Evolutionary conservation across 495 filamentous ascomycete genomes (phyloP).

Genomic region (Platismatia glauca): DNA sequence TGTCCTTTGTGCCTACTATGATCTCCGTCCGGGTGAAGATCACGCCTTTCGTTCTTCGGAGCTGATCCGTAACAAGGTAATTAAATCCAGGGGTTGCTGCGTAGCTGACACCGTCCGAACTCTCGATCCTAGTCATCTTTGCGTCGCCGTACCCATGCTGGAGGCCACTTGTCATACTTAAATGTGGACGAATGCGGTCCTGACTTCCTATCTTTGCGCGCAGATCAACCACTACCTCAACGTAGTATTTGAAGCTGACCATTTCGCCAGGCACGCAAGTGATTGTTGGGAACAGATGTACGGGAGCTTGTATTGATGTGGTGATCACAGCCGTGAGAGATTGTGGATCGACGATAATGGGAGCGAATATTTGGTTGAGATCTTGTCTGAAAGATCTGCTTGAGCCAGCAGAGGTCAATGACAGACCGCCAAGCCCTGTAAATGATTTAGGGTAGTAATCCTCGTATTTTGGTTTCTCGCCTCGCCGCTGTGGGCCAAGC

Average conservation of each 20-base stretch:
- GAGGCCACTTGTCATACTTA: conserved; percentile 45
- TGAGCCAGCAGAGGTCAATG: conserved; percentile 68
- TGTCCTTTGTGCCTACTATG: conserved; percentile 81
- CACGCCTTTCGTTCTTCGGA: conserved; percentile 80
- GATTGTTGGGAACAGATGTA: conserved; percentile 89
- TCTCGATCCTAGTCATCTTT: conserved; percentile 38
- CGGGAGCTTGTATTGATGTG: conserved; percentile 74
- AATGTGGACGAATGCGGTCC: conserved; percentile 52
- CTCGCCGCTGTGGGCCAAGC: conserved; percentile 48
- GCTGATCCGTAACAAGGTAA: conserved; percentile 81
- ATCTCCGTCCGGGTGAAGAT: conserved; percentile 76
- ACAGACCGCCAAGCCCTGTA: conserved; percentile 69
- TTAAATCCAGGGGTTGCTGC: conserved; percentile 47
- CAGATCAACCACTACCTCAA: conserved; percentile 86
- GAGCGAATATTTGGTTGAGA: conserved; percentile 74
- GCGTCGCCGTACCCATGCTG: conserved; percentile 36
- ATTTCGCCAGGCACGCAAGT: conserved; percentile 77
- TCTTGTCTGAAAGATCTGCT: conserved; percentile 91
- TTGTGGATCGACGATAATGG: conserved; percentile 72
- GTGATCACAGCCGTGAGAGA: conserved; percentile 70
- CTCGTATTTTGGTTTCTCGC: conserved; percentile 63
- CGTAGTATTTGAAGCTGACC: conserved; percentile 87
- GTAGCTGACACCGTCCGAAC: conserved; percentile 32
- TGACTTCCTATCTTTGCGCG: conserved; percentile 69
- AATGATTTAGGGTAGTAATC: conserved; percentile 71